Base-by-base conservation (phyloP, 768 basidiomycete genomes). In the Hygrophorus pudorinus region DNA sequence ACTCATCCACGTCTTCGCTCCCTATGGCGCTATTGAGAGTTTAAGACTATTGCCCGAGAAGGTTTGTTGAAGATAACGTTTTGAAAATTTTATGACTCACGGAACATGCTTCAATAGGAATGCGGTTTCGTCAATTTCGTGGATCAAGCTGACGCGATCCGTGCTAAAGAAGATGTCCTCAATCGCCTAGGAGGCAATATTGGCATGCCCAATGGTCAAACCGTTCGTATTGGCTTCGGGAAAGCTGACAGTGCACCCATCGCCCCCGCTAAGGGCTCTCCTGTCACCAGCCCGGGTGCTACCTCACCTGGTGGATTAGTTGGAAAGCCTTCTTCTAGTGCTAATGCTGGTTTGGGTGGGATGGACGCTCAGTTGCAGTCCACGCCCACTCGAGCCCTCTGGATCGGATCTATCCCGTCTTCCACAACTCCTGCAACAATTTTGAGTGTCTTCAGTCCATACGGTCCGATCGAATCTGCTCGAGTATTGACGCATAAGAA, bases 91-190 rank as follows among this genome's bases (percentile, higher is more conserved):
- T 24, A 7, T 7, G 47, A 52, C 17, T 38, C 12, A 43, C 38
- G 29, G 28, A 29, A 35, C 18, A 13, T 40, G 16, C 36, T 21
- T 24, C 41, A 41, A 46, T 48, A 97, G 93, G 92, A 96, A 61
- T 99, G 96, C 59, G 96, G 94, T 7, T 99, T 99, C 59, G 94
- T 99, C 59, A 99, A 99, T 60, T 99, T 96, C 59, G 89, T 96
- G 36, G 92, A 96, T 51, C 85, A 88, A 59, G 74, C 79, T 1
- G 94, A 98, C 61, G 94, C 94, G n/a, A 82, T 98, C 51, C 81
- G 90, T 46, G 96, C 96, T 10, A 94, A 96, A 59, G 96, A 99
- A 20, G 96, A 99, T 63, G 93, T 99, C 32, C 72, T 96, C 43
- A 97, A 94, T 61, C 81, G 94, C 17, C 76, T 97, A 18, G 91